These are phyloP conservation scores for Lasiodiplodia hormozganensis DNA, from an alignment of 2,329 filamentous ascomycete genomes.

Conservation along the genomic window DNA sequence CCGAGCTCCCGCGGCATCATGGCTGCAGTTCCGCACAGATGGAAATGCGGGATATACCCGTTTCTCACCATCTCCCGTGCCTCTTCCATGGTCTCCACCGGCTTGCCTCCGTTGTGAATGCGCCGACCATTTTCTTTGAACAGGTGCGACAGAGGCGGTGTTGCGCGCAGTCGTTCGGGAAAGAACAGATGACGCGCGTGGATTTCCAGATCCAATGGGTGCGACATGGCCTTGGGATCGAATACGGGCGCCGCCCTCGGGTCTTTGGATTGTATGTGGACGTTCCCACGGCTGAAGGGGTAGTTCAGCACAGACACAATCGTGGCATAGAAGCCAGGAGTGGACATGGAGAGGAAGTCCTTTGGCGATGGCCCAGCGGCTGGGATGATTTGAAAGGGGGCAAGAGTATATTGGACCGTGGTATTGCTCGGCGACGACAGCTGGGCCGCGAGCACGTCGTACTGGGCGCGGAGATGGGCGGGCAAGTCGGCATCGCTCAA, in stretches of 20 bases:
- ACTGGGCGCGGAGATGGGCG: conserved; percentile 11
- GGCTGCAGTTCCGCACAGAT: conserved; percentile 43
- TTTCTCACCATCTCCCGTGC: conserved; percentile 34
- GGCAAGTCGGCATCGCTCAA: not conserved
- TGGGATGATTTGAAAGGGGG: conserved; percentile 30
- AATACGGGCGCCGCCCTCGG: conserved; percentile 43
- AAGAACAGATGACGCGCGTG: conserved; percentile 44
- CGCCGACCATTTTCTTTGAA: conserved; percentile 42
- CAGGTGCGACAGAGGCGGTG: conserved; percentile 41
- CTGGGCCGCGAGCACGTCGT: conserved; percentile 24
- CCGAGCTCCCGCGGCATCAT: conserved; percentile 42
- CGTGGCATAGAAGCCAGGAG: conserved; percentile 33
- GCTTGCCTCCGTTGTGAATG: conserved; percentile 19
- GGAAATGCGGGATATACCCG: conserved; percentile 37
- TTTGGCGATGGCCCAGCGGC: not conserved
- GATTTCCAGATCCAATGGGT: conserved; percentile 52
- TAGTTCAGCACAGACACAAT: conserved; percentile 34
- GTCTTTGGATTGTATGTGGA: conserved; percentile 44
- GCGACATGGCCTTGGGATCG: conserved; percentile 49
- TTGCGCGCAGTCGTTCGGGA: conserved; percentile 42
- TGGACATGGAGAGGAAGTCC: not conserved
- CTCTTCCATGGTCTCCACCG: not conserved
- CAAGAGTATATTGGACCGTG: conserved; percentile 22
- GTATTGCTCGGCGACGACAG: conserved; percentile 10
- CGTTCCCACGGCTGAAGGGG: conserved; percentile 43